Base-by-base conservation (phyloP, 371 early-diverging fungal species). In the Phascolomyces articulosus region DNA sequence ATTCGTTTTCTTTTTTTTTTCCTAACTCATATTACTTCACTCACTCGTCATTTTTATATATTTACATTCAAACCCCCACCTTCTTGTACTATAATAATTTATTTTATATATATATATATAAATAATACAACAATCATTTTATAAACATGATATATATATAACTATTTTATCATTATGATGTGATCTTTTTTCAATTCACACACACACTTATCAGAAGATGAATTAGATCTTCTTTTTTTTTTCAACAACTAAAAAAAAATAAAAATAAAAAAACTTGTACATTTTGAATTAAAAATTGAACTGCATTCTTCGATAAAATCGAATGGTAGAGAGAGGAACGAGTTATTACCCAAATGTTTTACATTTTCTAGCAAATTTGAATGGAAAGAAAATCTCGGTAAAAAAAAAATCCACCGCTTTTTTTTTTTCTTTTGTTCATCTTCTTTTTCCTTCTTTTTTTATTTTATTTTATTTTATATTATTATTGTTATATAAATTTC, bases 351-450 rank as follows among this genome's bases (percentile, higher is more conserved):
- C n/a, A 13, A 0, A 44, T 44, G 44, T 44, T n/a, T 44, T 44
- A 44, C 44, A 44, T 44, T 44, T 44, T 44, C 44, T 44, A 44
- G 16, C 16, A 18, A 41, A 44, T 44, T 44, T 13, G 8, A 1
- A 44, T 44, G 16, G 16, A 8, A 44, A 15, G 8, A 15, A 4
- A 16, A 44, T 13, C 34, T 34, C 34, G 34, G 34, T 34, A 34
- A 34, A 34, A 34, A n/a, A n/a, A 38, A 48, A 49, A 7, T 51
- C 48, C 34, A n/a, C 31, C 21, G 18, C 10, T 28, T 38, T 18
- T 56, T 56, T 26, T 29, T 26, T 44, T 40, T 41, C 47, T 31
- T 31, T 59, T 48, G 28, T 41, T 53, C 58, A 24, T 59, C 38
- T 44, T 41, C 51, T 24, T 27, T 26, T 15, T n/a, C 47, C 48